phyloP scores from a whole-genome alignment of 345 rosid species.

The Eutrema yunnanense region DNA sequence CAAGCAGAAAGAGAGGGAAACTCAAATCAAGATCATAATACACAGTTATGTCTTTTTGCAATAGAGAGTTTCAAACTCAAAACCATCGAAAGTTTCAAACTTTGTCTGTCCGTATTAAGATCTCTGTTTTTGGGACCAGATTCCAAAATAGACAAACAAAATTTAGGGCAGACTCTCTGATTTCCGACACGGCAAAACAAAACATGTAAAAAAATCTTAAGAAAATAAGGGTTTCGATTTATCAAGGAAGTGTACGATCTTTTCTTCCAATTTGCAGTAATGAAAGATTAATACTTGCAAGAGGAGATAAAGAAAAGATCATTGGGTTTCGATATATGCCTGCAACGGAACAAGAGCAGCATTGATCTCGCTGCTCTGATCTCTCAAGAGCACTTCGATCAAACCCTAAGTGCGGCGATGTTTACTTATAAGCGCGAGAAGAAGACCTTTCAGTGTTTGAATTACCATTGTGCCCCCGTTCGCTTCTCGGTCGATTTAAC shows the following conservation, averaged over 20 bases:
- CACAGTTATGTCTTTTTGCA: not conserved
- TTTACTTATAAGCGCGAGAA: constrained; percentile 17
- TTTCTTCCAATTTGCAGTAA: not conserved
- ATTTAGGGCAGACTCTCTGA: constrained; percentile 12
- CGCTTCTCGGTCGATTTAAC: not conserved
- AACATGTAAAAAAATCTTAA: not conserved
- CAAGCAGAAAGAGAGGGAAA: no score
- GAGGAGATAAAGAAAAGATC: not conserved
- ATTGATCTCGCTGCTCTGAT: constrained; percentile 25
- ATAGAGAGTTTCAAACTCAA: not conserved
- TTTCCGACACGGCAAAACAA: not conserved
- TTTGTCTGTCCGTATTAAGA: not conserved
- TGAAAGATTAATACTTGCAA: not conserved
- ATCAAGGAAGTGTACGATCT: constrained; percentile 14
- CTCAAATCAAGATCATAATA: no score
- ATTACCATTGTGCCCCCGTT: constrained; percentile 2
- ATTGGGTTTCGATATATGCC: constrained; percentile 25
- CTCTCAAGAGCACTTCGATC: constrained; percentile 33
- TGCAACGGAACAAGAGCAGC: constrained; percentile 40
- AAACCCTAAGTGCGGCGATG: not conserved
- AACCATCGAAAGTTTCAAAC: not conserved
- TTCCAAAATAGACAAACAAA: not conserved
- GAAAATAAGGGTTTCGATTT: not conserved
- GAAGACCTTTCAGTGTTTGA: not conserved
- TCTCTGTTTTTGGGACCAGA: not conserved